Evolutionary conservation across 2,329 filamentous ascomycete genomes (phyloP), one percentile per base, ranked within the genome.

Genomic region (Fusarium sp.): DNA sequence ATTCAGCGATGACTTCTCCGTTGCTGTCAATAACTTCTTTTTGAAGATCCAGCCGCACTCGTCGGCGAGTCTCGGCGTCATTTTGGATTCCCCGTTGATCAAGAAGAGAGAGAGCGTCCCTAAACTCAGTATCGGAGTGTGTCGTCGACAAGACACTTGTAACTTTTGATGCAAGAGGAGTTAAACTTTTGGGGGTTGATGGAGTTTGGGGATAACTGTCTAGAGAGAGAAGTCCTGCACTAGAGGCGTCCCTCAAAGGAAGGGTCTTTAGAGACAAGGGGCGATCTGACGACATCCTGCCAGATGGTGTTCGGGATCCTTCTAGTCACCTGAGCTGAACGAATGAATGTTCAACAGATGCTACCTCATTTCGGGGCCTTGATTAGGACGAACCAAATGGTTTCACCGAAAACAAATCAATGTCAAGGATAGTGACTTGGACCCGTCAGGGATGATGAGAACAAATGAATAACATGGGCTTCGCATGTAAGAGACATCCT

Each of bases 21-120:
- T 98, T 98, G 83, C 93, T 95, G 74, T 96, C 91, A 66, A 98
- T 95, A 41, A 98, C 94, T 80, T 98, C 95, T 81, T 93, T 96
- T 81, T 98, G 95, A 2, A 97, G 88, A 80, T 97, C 92, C 1
- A 97, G 84, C 18, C 95, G 91, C 18, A 98, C 84, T 68, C 94
- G 92, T 7, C 96, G 91, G 61, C 97, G 90, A 4, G 92, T 93
- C 75, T 95, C 93, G 11, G 94, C 88, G 14, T 91, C 94, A 80
- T 97, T 98, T 65, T 88, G 85, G 16, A 95, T 82, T 1, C 88
- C 88, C 39, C 94, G 89, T 59, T 90, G 85, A 83, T 98, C 96
- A 22, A 98, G 85, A 1, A 97, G 90, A 62, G 90, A 87, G 33
- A 99, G 85, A 16, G 95, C 92, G 85, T 97, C 94, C 74, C 95